phyloP scores from a whole-genome alignment of 331 rosid species.

The Quercus lobata region DNA sequence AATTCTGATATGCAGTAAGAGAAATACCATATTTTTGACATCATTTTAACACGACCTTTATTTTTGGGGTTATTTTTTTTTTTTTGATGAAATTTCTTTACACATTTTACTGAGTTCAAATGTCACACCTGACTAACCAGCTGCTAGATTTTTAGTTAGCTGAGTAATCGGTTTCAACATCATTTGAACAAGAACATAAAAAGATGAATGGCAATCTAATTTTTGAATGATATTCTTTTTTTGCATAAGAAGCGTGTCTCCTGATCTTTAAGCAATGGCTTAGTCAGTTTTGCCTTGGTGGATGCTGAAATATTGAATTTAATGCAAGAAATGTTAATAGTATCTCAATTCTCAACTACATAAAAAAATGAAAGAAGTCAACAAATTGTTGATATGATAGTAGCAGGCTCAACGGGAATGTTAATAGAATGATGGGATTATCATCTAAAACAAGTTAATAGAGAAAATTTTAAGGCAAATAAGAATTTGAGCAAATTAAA shows the following conservation, averaged over 20 bases:
- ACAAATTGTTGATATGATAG: too few species aligned
- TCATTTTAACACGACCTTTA: background rate
- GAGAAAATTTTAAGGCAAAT: too few species aligned
- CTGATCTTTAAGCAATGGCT: background rate
- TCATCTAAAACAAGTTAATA: too few species aligned
- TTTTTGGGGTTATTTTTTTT: background rate
- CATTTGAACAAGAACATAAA: background rate
- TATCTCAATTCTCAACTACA: too few species aligned
- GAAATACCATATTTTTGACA: background rate
- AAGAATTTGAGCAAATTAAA: too few species aligned
- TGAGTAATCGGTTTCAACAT: background rate
- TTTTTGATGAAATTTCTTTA: background rate
- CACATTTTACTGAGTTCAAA: background rate
- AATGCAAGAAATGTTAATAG: too few species aligned
- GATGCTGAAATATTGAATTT: background rate
- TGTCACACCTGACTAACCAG: background rate
- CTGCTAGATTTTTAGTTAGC: too few species aligned
- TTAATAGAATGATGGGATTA: too few species aligned
- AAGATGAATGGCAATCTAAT: background rate
- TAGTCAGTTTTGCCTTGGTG: background rate
- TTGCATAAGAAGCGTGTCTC: background rate
- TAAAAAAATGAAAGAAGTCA: too few species aligned
- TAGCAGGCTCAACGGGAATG: too few species aligned
- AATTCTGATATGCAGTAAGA: background rate
- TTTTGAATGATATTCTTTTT: background rate